These are phyloP conservation scores for Citrus glauca DNA, from an alignment of 345 rosid species.

Conservation along the genomic window DNA sequence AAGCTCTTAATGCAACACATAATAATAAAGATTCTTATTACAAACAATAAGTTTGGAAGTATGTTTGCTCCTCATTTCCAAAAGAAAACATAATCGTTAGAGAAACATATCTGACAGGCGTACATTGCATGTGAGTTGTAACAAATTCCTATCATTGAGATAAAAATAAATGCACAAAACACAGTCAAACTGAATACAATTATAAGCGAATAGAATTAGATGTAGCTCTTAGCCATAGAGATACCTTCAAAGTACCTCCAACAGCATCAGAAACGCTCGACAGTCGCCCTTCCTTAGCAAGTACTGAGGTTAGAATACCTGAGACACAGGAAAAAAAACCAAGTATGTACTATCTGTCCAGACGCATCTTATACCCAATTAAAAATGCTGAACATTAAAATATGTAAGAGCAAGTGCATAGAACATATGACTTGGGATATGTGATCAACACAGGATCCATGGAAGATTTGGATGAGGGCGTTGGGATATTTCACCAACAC, in stretches of 20 bases:
- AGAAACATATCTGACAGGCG: background rate
- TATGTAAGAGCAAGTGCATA: background rate
- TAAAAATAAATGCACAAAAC: background rate
- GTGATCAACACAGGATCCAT: background rate
- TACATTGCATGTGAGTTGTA: background rate
- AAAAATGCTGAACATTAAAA: background rate
- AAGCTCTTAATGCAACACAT: background rate
- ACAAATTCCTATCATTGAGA: background rate
- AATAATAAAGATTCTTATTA: background rate
- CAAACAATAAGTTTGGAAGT: background rate
- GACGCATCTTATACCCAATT: background rate
- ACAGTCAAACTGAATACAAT: background rate
- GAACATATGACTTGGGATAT: background rate
- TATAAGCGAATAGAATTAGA: background rate
- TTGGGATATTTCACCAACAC: background rate
- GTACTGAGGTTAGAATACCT: slow-evolving; percentile 86
- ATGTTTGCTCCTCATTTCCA: background rate
- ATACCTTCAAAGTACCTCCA: slow-evolving; percentile 81
- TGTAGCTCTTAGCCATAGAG: background rate
- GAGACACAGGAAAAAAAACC: slow-evolving; percentile 13
- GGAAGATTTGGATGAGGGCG: background rate
- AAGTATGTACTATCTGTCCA: background rate
- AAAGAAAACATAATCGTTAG: background rate
- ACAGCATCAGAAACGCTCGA: slow-evolving; percentile 49
- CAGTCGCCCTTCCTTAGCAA: slow-evolving; percentile 66